Base-by-base conservation (phyloP, 228 moss, liverwort and hornwort genomes). In the Sphagnum fallax region DNA sequence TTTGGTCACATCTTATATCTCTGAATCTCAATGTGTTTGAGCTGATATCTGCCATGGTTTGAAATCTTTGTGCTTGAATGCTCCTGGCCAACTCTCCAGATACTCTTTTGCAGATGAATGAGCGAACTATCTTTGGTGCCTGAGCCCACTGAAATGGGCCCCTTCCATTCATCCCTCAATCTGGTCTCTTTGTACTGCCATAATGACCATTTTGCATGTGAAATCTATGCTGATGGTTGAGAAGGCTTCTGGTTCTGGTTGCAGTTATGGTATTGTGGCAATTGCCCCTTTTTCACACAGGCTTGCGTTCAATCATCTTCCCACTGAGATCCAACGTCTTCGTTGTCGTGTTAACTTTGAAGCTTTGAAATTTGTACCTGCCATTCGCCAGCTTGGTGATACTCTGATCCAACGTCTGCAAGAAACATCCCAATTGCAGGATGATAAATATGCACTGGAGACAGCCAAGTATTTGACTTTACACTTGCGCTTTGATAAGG, bases 401-500 rank as follows among this genome's bases (percentile, higher is more conserved):
- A 71, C 85, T 50, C 75, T 93, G 60, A 77, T 94, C 47, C 78
- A 79, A 77, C 84, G 98, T 50, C 86, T 98, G 50, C 88, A 79
- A 72, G 77, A 75, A 51, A 75, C 66, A 53, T 12, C 1, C 1
- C 73, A 73, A 49, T 71, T 71, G 15, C 71, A 65, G 77, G 60
- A 60, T 11, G 60, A 64, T 69, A 75, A 18, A 58, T 69, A 64
- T 65, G 52, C 50, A 63, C 77, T 12, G 65, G 50, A 49, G 16
- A 76, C 73, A 59, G 55, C 67, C 18, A 92, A 79, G 70, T 94
- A 83, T 73, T 53, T 98, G 67, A 87, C 91, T 51, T 62, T 98
- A 60, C 98, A 98, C 67, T 88, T 94, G 77, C 87, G 94, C 52
- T 98, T 98, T 80, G 94, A 94, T 69, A 98, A 94, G 91, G 94